These are phyloP conservation scores for Saccharum hybrid DNA, from an alignment of 202 grass and related monocot species.

Conservation along the genomic window DNA sequence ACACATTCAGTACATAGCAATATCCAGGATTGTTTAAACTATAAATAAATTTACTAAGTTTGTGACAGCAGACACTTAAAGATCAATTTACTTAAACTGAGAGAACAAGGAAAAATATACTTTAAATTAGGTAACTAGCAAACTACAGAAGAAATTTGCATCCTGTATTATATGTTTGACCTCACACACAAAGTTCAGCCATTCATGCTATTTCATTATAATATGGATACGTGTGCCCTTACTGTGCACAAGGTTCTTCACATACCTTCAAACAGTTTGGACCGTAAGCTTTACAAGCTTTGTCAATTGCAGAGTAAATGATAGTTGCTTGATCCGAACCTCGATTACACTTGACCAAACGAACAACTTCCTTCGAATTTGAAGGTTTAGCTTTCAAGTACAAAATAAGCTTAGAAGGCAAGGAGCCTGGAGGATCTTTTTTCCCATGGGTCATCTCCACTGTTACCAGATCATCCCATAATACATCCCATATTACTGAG, in stretches of 20 bases:
- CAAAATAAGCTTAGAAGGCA: slow-evolving; percentile 81
- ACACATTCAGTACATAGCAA: background rate
- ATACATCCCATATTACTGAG: slow-evolving; percentile 86
- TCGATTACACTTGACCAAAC: no score
- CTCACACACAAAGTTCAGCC: no score
- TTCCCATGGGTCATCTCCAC: slow-evolving; percentile 83
- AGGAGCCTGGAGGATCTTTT: slow-evolving; percentile 79
- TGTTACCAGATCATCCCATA: slow-evolving; percentile 90
- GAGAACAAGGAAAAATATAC: background rate
- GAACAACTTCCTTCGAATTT: slow-evolving; percentile 70
- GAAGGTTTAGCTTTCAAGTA: slow-evolving; percentile 82
- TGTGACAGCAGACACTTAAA: background rate
- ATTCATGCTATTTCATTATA: no score
- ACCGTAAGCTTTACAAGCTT: no score
- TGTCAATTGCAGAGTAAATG: no score
- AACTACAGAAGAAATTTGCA: slow-evolving; percentile 1
- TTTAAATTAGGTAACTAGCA: slow-evolving; percentile 24
- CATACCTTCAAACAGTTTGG: no score
- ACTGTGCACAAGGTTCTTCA: no score
- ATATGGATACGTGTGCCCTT: no score
- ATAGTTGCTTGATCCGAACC: no score
- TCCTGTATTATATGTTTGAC: slow-evolving; percentile 7
- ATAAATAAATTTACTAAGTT: slow-evolving; percentile 4
- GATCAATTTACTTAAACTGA: background rate
- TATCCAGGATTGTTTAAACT: background rate